Conservation (phyloP, 129 eudicot genomes). For the Lactuca sativa region DNA sequence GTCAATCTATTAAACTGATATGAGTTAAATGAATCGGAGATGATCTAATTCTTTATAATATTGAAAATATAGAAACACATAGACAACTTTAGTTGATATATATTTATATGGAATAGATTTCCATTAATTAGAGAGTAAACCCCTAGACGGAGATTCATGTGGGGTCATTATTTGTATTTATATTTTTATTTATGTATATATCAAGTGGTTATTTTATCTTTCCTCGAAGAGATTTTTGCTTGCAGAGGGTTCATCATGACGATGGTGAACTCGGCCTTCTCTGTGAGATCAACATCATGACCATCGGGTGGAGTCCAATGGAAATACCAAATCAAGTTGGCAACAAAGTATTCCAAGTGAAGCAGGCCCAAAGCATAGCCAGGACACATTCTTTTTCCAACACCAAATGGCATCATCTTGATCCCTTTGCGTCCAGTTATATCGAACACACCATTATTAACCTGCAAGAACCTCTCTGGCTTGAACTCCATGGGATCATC, state of each 20-base stretch:
- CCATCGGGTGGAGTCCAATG: constrained; percentile 33
- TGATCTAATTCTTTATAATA: too few species aligned
- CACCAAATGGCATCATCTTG: constrained; percentile 80
- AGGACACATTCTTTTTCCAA: constrained; percentile 66
- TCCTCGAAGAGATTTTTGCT: constrained; percentile 33
- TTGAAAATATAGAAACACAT: too few species aligned
- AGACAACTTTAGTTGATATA: too few species aligned
- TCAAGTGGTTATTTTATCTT: background rate
- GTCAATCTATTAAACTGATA: too few species aligned
- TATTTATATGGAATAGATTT: too few species aligned
- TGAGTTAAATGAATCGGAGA: too few species aligned
- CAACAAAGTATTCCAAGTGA: constrained; percentile 59
- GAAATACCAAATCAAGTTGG: constrained; percentile 52
- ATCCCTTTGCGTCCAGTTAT: constrained; percentile 50
- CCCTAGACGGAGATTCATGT: too few species aligned
- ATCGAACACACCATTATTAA: constrained; percentile 38
- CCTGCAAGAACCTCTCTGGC: constrained; percentile 57
- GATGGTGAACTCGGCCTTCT: constrained; percentile 33
- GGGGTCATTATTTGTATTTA: too few species aligned
- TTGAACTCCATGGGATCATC: constrained; percentile 56
- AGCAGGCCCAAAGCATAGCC: constrained; percentile 52
- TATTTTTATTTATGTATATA: background rate
- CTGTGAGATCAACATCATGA: constrained; percentile 37
- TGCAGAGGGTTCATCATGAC: constrained; percentile 47
- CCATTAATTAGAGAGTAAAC: too few species aligned